Evolutionary conservation across 306 rosid genomes (phyloP), one percentile per base, ranked within the genome.

Genomic region (Canavalia ensiformis): DNA sequence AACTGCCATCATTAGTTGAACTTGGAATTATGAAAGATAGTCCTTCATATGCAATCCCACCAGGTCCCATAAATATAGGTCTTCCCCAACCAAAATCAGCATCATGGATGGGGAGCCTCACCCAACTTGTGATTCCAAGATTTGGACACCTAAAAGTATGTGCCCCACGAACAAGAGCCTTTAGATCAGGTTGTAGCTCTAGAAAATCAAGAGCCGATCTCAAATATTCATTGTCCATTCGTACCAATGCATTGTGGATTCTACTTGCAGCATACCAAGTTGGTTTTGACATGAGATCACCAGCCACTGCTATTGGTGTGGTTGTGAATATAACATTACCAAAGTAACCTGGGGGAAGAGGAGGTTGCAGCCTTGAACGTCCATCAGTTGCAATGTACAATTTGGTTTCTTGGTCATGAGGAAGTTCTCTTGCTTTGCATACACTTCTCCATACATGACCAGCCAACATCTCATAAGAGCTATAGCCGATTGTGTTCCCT

Each of bases 71-170:
- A 83, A 95, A 95, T 31, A 93, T 87, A 6, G 99, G 99, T 12
- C 94, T 88, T 29, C 99, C 97, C 97, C 97, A 95, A 44, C 99
- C 97, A 62, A 95, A 95, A 66, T 95, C 95, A 69, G 99, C 99
- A 62, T 95, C 97, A 63, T 95, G 87, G 9, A 93, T 90, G 0
- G 99, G 99, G 56, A 95, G 89, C 75, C 97, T 89, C 28, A 35
- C 87, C 99, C 99, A 95, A 54, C 97, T 93, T 11, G 97, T 93
- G 65, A 95, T 95, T 7, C 97, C 97, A 25, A 95, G 97, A 78
- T 95, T 95, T 4, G 99, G 99, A 62, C 97, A 93, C 79, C 85
- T 84, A 33, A 93, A 95, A 51, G 93, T 89, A 37, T 93, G 97
- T 5, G 94, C 91, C 0, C 97, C 97, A 0, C 97, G 97, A 56